These are phyloP conservation scores for Verticillium alfalfae DNA, from an alignment of 2,329 filamentous ascomycete genomes.

Conservation along the genomic window DNA sequence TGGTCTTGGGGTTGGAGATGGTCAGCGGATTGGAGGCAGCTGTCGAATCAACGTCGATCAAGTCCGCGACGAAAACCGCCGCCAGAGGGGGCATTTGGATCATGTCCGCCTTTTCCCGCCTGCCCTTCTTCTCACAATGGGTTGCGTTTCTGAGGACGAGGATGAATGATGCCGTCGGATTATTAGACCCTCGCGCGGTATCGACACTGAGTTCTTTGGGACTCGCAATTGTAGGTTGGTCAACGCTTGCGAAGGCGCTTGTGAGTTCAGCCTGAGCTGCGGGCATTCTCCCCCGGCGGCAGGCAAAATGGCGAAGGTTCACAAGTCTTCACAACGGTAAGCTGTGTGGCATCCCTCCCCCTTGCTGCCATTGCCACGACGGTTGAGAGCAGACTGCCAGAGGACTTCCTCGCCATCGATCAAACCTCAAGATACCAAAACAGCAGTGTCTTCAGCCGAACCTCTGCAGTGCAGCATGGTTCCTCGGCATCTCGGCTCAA, in stretches of 20 bases:
- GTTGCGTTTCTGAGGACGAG: not conserved
- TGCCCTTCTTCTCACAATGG: too few relatives aligned
- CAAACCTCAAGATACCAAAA: too few relatives aligned
- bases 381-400: not conserved
- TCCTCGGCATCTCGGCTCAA: not conserved
- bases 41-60: not conserved
- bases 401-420: not conserved
- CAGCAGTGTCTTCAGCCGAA: too few relatives aligned
- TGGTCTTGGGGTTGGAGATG: not conserved
- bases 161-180: not conserved
- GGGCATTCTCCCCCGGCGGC: not conserved
- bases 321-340: not conserved
- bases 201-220: not conserved
- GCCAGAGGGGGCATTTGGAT: not conserved
- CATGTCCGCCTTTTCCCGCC: not conserved
- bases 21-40: not conserved
- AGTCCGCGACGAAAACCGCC: conserved; percentile 1
- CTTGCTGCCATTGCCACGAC: too few relatives aligned
- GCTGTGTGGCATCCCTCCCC: not conserved
- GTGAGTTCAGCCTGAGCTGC: not conserved
- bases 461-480: not conserved
- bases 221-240: not conserved
- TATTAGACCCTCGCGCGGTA: not conserved
- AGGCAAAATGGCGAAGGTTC: not conserved
- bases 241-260: not conserved